phyloP scores from a whole-genome alignment of 805 yeast genomes.

The Metschnikowia santaceciliae region DNA sequence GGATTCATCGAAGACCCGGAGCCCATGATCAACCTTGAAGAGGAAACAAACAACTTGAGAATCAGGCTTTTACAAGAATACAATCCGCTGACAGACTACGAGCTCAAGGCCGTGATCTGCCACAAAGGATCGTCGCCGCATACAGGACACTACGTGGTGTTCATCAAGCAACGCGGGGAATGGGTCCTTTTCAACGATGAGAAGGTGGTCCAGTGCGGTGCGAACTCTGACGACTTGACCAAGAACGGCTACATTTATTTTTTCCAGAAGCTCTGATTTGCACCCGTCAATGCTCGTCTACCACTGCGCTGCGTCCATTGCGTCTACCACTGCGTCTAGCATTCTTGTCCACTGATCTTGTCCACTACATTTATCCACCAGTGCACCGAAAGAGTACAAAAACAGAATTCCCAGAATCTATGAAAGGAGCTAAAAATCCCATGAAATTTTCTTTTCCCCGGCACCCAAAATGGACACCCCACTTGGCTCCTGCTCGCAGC shows the following conservation, averaged over 20 bases:
- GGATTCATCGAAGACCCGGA: constrained; percentile 45
- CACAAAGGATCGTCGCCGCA: constrained; percentile 89
- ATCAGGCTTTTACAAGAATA: constrained; percentile 11
- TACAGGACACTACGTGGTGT: constrained; percentile 89
- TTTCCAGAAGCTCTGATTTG: constrained; percentile 20
- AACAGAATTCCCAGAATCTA: too few relatives aligned
- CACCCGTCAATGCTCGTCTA: neutral
- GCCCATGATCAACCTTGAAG: constrained; percentile 27
- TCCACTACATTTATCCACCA: too few relatives aligned
- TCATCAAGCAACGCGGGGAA: constrained; percentile 45
- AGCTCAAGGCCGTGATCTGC: constrained; percentile 65
- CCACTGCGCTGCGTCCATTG: too few relatives aligned
- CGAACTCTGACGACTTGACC: constrained; percentile 40
- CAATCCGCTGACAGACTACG: constrained; percentile 32
- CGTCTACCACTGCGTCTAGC: too few relatives aligned
- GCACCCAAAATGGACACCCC: too few relatives aligned
- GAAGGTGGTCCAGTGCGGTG: constrained; percentile 63
- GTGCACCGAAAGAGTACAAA: too few relatives aligned
- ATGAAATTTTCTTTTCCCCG: too few relatives aligned
- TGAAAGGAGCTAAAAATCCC: too few relatives aligned
- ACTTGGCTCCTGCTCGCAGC: neutral
- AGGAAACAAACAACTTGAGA: constrained; percentile 17
- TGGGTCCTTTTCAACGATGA: constrained; percentile 91
- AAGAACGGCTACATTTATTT: constrained; percentile 48
- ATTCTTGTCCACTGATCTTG: too few relatives aligned